A percentile compares a stretch with the other conserved stretches of the same genome.
phyloP scores from a whole-genome alignment of 1,284 basidiomycete species.

The Cystobasidiaceae sp. region DNA sequence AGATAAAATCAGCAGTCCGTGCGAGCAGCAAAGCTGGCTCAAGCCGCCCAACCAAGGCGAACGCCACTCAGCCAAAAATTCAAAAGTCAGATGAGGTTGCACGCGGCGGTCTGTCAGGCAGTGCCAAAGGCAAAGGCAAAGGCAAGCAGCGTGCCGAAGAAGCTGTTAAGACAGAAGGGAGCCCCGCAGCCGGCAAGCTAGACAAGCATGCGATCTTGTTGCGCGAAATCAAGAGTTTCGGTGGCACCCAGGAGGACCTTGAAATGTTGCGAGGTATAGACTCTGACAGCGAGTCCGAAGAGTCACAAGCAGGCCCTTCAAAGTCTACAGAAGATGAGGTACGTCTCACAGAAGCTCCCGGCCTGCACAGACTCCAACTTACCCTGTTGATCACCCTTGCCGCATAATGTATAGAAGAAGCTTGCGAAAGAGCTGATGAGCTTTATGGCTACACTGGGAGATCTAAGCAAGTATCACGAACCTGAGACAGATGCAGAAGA shows the following conservation, averaged over 20 bases:
- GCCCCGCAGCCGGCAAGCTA: neutral
- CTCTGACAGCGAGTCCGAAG: conserved; percentile 40
- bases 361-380: no score
- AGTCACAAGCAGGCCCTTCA: neutral
- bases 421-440: conserved; percentile 52
- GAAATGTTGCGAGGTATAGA: conserved; percentile 52
- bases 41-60: no score
- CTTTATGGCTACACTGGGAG: conserved; percentile 25
- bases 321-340: conserved; percentile 42
- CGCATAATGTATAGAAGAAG: conserved; percentile 47
- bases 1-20: no score
- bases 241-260: conserved; percentile 55
- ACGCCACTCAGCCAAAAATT: no score
- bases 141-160: neutral
- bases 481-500: conserved; percentile 24
- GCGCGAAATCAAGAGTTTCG: conserved; percentile 52
- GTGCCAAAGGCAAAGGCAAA: conserved; percentile 13
- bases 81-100: no score
- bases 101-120: no score
- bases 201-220: conserved; percentile 39
- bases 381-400: neutral
- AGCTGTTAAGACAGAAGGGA: neutral
- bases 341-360: no score
- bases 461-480: neutral
- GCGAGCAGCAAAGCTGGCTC: no score